These are phyloP conservation scores for Aspergillaceae sp. DNA, from an alignment of 2,329 filamentous ascomycete species.

Conservation along the genomic window DNA sequence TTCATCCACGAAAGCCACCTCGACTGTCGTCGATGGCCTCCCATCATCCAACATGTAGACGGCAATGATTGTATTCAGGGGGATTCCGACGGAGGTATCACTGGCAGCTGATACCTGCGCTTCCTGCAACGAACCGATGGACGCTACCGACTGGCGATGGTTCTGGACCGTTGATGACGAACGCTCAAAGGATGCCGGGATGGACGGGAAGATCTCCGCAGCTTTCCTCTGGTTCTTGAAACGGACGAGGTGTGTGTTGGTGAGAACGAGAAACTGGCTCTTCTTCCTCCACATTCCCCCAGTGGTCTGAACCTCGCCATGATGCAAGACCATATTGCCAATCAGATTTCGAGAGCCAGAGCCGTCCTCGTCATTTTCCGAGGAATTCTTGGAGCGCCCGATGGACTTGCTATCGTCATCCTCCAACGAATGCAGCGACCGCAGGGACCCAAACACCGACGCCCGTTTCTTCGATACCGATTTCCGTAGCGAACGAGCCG, in stretches of 20 bases:
- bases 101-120: slow-evolving; percentile 49
- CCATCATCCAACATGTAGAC: slow-evolving; percentile 60
- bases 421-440: slow-evolving; percentile 44
- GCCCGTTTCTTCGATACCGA: slow-evolving; percentile 40
- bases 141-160: slow-evolving; percentile 49
- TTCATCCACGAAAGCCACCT: slow-evolving; percentile 61
- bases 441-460: slow-evolving; percentile 54
- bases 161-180: slow-evolving; percentile 18
- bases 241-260: slow-evolving; percentile 57
- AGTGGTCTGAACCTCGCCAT: slow-evolving; percentile 63
- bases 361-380: slow-evolving; percentile 41
- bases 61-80: slow-evolving; percentile 58
- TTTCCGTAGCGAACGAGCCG: slow-evolving; percentile 30
- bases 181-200: slow-evolving; percentile 34
- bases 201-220: slow-evolving; percentile 52
- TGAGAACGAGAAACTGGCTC: slow-evolving; percentile 63
- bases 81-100: slow-evolving; percentile 47
- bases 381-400: slow-evolving; percentile 44
- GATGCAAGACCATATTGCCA: slow-evolving; percentile 48
- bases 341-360: slow-evolving; percentile 25
- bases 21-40: slow-evolving; percentile 56
- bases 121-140: slow-evolving; percentile 54
- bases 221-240: slow-evolving; percentile 62
- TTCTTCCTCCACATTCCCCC: slow-evolving; percentile 64
- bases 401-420: slow-evolving; percentile 46